Evolutionary conservation across 192 early-diverging fungal species (phyloP), one percentile per base, ranked within the genome.

Genomic region (Coemansia sp.): DNA sequence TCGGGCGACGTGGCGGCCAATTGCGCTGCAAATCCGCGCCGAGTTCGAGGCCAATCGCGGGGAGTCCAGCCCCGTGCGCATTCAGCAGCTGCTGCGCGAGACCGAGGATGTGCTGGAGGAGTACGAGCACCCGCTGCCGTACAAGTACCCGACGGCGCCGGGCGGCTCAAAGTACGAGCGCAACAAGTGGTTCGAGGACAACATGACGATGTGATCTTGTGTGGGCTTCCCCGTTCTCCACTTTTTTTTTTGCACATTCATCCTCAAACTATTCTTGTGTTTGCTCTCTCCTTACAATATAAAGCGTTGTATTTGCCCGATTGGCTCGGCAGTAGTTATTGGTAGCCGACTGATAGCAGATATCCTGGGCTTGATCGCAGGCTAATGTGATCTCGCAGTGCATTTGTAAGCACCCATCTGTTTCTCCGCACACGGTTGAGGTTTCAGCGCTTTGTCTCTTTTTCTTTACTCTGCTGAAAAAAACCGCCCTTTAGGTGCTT

Each of bases 41-140:
- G 73, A 84, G 58, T 97, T 97, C 58, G 93, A 95, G 57, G 79
- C 73, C 38, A 92, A 91, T 70, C 84, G 82, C 53, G 58, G 84
- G 53, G 71, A 92, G 30, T 70, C 72, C 48, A 90, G 84, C 61
- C 84, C 87, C 17, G 83, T 86, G 41, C 81, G 92, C 53, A 59
- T 92, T 21, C 76, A 90, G 60, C 64, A 63, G 49, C 64, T 87
- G 35, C 40, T 92, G 60, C 73, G 60, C 27, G 72, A 82, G 20
- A 82, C 90, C n/a, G 94, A 97, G 61, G 60, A 78, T 21, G 79
- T 85, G 30, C 79, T 97, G 8, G 75, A 77, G 10, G 80, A 84
- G 38, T 86, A 86, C 69, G 63, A 66, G 59, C 91, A 95, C 65
- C 90, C 89, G 35, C 77, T 85, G 66, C 92, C 93, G 19, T 95